Evolutionary conservation across 768 basidiomycete genomes (phyloP), one percentile per base, ranked within the genome.

Genomic region (Lactarius quietus): DNA sequence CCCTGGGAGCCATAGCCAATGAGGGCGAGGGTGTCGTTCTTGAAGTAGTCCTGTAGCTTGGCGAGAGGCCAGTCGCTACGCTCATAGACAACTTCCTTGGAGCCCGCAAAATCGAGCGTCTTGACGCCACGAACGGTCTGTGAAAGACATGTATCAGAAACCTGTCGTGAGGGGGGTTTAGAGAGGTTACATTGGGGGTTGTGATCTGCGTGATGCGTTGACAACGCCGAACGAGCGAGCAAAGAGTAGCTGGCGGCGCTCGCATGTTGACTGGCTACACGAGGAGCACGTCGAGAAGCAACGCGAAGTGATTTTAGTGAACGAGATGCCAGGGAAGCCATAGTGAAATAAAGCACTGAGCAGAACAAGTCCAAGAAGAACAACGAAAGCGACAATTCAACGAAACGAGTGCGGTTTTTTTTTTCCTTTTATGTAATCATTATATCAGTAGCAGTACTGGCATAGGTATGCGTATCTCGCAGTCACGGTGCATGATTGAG

Each of bases 1-100:
- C 96, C 95, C 80, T 96, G 95, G 15, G 97, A 98, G 68, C 97
- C 97, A 75, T 99, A 98, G 65, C 97, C 97, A 72, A 98, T 98
- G 79, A 99, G 87, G 68, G 96, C 96, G 62, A 99, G 92, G 70
- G 95, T 98, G 79, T 99, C 97, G 75, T 98, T 91, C 80, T 98
- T 98, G 86, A 99, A 97, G 85, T 96, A 99, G 77, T 98, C 95
- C 78, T 98, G 96, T 75, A 99, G 88, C 81, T 93, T 98, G 67
- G 93, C 87, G 68, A 96, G 81, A 39, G 97, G 97, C 97, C 97
- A 99, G 85, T 99, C 97, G 71, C 84, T 85, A 69, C 93, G 92
- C 81, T 98, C 95, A 74, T 95, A 98, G 54, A 98, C 92, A 68
- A 85, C 84, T 81, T 98, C 95, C 74, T 94, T 85, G 65, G 89